These are phyloP conservation scores for Aureobasidium lini DNA, from an alignment of 2,329 filamentous ascomycete genomes.

Conservation along the genomic window DNA sequence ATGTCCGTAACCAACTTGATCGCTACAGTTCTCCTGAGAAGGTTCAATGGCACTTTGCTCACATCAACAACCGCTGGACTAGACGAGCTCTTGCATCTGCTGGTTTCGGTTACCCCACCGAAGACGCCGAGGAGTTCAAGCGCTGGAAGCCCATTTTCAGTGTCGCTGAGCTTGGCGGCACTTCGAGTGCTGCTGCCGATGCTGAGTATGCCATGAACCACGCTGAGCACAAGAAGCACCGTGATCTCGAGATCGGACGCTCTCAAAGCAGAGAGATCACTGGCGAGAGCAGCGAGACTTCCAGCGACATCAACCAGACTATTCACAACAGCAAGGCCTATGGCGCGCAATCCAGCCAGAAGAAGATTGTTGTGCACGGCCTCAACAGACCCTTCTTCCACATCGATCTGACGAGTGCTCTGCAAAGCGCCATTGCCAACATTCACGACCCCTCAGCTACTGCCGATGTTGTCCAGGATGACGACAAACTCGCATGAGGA, in stretches of 20 bases:
- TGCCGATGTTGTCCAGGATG: slow-evolving; percentile 8
- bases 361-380: slow-evolving; percentile 67
- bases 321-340: slow-evolving; percentile 41
- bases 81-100: slow-evolving; percentile 81
- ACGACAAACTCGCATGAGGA: neutral
- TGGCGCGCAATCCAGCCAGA: slow-evolving; percentile 24
- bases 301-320: slow-evolving; percentile 21
- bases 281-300: slow-evolving; percentile 21
- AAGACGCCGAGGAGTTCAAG: slow-evolving; percentile 44
- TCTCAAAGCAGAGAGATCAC: slow-evolving; percentile 19
- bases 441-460: slow-evolving; percentile 29
- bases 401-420: slow-evolving; percentile 78
- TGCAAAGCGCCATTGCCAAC: slow-evolving; percentile 81
- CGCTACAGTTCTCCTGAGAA: slow-evolving; percentile 69
- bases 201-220: slow-evolving; percentile 60
- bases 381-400: slow-evolving; percentile 89
- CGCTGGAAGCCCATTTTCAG: slow-evolving; percentile 95
- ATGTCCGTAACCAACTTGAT: slow-evolving; percentile 90
- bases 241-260: slow-evolving; percentile 26
- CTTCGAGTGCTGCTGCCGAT: slow-evolving; percentile 58
- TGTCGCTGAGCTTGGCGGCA: slow-evolving; percentile 76
- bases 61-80: slow-evolving; percentile 88
- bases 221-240: slow-evolving; percentile 27
- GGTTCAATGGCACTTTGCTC: slow-evolving; percentile 95
- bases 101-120: slow-evolving; percentile 77